A percentile compares a stretch with the other conserved stretches of the same genome.
Evolutionary conservation across 2,329 filamentous ascomycete genomes (phyloP).

Genomic region (Juglanconis oblonga): DNA sequence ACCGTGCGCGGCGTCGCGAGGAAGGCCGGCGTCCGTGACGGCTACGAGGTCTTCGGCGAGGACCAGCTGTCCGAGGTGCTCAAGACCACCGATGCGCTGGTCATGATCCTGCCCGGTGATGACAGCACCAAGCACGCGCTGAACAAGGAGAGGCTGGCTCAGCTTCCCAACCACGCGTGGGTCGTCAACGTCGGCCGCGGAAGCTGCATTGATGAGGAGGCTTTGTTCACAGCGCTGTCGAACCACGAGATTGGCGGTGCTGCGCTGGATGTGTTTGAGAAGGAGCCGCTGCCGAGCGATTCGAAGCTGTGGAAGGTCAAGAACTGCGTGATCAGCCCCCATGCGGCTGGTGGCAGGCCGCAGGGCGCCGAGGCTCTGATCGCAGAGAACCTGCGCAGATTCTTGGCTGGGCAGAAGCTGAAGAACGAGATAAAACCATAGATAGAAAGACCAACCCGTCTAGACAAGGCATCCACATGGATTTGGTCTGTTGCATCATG

Average conservation of each 20-base stretch:
- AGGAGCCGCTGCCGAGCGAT: slow-evolving; percentile 42
- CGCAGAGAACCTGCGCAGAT: slow-evolving; percentile 57
- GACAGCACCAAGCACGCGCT: slow-evolving; percentile 54
- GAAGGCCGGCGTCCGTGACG: slow-evolving; percentile 52
- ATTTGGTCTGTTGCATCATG: no score
- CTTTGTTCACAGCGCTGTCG: slow-evolving; percentile 29
- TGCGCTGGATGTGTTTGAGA: slow-evolving; percentile 37
- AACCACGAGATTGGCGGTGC: slow-evolving; percentile 31
- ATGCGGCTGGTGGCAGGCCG: slow-evolving; percentile 59
- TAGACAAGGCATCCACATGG: no score
- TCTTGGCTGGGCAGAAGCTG: slow-evolving; percentile 56
- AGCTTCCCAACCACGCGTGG: slow-evolving; percentile 57
- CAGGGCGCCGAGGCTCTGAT: slow-evolving; percentile 59
- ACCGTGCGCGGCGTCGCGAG: slow-evolving; percentile 58
- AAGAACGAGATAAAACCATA: slow-evolving; percentile 46
- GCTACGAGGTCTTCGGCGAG: slow-evolving; percentile 55
- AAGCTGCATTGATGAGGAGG: slow-evolving; percentile 33
- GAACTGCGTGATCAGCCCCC: slow-evolving; percentile 53
- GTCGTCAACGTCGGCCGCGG: slow-evolving; percentile 47
- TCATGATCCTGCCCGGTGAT: slow-evolving; percentile 63
- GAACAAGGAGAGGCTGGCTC: slow-evolving; percentile 48
- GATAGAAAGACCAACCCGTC: neutral
- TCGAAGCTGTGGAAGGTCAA: slow-evolving; percentile 46
- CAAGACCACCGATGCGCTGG: slow-evolving; percentile 58
- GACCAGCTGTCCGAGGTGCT: slow-evolving; percentile 52